Conservation (phyloP, 1,139 yeast genomes). For the Pneumocystis jirovecii region DNA sequence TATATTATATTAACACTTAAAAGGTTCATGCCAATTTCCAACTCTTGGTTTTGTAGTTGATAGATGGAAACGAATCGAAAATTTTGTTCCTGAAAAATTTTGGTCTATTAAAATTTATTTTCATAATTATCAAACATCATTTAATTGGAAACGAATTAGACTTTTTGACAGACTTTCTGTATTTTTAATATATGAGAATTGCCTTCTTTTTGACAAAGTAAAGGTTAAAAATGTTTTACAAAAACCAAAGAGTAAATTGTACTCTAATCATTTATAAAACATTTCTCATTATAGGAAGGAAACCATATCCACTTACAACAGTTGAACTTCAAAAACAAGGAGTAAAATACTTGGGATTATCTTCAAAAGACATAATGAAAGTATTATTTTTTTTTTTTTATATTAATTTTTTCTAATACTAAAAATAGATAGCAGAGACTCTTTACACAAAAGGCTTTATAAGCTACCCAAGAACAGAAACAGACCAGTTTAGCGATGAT, state of each 20-base stretch:
- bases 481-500: slow-evolving; percentile 64
- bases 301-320: slow-evolving; percentile 86
- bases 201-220: slow-evolving; percentile 38
- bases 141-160: slow-evolving; percentile 55
- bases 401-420: neutral
- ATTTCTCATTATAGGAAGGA: slow-evolving; percentile 17
- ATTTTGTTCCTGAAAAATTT: slow-evolving; percentile 60
- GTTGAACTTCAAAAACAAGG: slow-evolving; percentile 90
- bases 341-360: slow-evolving; percentile 52
- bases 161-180: slow-evolving; percentile 61
- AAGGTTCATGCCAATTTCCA: slow-evolving; percentile 85
- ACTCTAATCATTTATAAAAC: neutral
- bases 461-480: slow-evolving; percentile 95
- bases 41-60: slow-evolving; percentile 96
- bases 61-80: slow-evolving; percentile 58
- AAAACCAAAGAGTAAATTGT: slow-evolving; percentile 54
- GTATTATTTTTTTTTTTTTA: slow-evolving; percentile 21
- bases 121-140: slow-evolving; percentile 25
- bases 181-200: slow-evolving; percentile 47
- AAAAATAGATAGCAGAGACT: slow-evolving; percentile 44
- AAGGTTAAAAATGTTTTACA: slow-evolving; percentile 38
- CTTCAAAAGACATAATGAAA: slow-evolving; percentile 69
- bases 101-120: slow-evolving; percentile 52
- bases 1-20: slow-evolving; percentile 46
- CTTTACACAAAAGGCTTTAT: slow-evolving; percentile 73